A percentile compares a stretch with the other conserved stretches of the same genome.
These are phyloP conservation scores for Mimosa pudica DNA, from an alignment of 306 rosid species.

Conservation along the genomic window DNA sequence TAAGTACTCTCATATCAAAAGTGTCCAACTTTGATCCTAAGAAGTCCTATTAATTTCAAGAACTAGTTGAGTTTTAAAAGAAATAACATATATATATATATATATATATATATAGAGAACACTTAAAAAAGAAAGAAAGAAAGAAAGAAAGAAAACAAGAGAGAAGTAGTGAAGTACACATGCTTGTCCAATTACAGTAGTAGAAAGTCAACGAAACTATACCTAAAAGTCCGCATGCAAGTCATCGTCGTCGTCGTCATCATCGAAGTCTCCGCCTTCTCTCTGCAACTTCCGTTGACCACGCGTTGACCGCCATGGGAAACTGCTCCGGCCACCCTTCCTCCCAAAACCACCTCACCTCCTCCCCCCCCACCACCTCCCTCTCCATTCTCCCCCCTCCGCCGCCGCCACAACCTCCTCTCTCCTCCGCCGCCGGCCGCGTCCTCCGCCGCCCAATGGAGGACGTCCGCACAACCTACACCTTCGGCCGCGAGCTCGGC, in stretches of 20 bases:
- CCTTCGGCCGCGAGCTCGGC: slow-evolving; percentile 93
- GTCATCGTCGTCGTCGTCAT: not conserved
- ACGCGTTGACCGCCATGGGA: slow-evolving; percentile 38
- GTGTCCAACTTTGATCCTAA: no score
- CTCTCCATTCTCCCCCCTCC: slow-evolving; percentile 48
- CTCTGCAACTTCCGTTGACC: not conserved
- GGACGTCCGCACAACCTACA: slow-evolving; percentile 70
- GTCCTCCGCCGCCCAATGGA: slow-evolving; percentile 81
- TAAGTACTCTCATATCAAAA: no score
- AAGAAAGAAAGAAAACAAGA: no score
- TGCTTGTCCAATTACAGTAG: not conserved
- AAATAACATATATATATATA: no score
- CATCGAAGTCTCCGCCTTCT: not conserved
- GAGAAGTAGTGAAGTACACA: no score
- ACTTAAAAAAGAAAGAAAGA: no score
- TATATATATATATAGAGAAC: no score
- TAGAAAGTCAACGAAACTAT: not conserved
- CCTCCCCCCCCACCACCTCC: slow-evolving; percentile 27
- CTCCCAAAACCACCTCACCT: not conserved
- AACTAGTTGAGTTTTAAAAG: no score
- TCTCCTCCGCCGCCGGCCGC: slow-evolving; percentile 54
- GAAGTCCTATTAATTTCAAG: no score
- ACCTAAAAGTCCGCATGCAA: not conserved
- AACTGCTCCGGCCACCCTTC: slow-evolving; percentile 49
- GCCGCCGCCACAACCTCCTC: not conserved